Evolutionary conservation across 306 rosid genomes (phyloP), one percentile per base, ranked within the genome.

Genomic region (Hylodesmum podocarpum): DNA sequence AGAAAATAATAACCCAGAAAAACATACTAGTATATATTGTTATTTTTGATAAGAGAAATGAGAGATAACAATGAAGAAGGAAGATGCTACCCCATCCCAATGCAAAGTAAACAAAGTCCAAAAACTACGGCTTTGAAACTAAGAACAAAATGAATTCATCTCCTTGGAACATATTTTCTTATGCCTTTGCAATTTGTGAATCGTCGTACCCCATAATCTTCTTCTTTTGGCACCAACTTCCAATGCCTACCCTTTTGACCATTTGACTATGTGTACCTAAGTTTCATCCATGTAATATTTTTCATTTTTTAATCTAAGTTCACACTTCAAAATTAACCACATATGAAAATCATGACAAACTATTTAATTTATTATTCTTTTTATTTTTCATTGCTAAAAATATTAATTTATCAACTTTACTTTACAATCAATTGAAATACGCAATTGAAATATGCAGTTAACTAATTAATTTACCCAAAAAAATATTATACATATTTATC

Each of bases 81-180:
- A 28, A 72, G 82, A 73, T 72, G 79, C 68, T 33, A 62, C 28
- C 24, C 64, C 65, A 83, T 89, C 85, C 87, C 90, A 55, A 84
- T 61, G 82, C 78, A 46, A n/a, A 44, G 37, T 10, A 62, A 55
- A 57, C 82, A 58, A 50, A 80, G 55, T 81, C 86, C 92, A 29
- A 21, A 41, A 33, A 82, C 53, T 50, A 78, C 21, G 90, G 57
- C 34, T 61, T 82, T 81, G 85, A 73, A 77, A 74, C 57, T 28
- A 79, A 77, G 58, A 84, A 79, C 40, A 44, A 41, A 70, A 51
- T 41, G 66, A 59, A 62, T 51, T 82, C 77, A 77, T 78, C 65
- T 76, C 76, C 59, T 83, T 54, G 79, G 70, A 89, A 81, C 57
- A n/a, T 84, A 84, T 71, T 77, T 69, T 69, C 40, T 49, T 68